Conservation (phyloP, 73 alveolate genomes). For the Paramecium primaurelia region DNA sequence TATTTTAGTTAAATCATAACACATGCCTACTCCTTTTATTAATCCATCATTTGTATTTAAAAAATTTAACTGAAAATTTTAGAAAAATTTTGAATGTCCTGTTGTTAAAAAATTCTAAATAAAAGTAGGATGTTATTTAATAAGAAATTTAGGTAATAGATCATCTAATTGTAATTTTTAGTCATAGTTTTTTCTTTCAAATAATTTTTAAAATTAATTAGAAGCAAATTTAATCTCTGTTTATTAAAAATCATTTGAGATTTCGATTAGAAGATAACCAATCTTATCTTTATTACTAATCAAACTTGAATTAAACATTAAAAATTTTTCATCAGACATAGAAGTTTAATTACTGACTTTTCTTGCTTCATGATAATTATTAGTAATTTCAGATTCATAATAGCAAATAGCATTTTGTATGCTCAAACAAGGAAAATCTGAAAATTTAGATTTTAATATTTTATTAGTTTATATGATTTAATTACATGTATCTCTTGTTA, state of each 20-base stretch:
- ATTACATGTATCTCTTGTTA: not conserved
- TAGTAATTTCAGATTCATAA: not conserved
- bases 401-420: not conserved
- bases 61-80: not conserved
- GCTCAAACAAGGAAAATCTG: not conserved
- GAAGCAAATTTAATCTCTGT: not conserved
- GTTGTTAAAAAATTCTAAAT: not conserved
- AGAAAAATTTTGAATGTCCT: not conserved
- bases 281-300: not conserved
- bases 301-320: not conserved
- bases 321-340: not conserved
- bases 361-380: not conserved
- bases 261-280: not conserved
- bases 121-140: not conserved
- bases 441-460: not conserved
- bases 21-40: not conserved
- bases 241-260: not conserved
- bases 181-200: not conserved
- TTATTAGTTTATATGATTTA: not conserved
- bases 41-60: not conserved
- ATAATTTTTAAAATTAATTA: not conserved
- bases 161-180: not conserved
- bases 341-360: not conserved
- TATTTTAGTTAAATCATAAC: constrained; percentile 6
- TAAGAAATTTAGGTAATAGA: not conserved